Base-by-base conservation (phyloP, 306 rosid species). In the Corylus americana region DNA sequence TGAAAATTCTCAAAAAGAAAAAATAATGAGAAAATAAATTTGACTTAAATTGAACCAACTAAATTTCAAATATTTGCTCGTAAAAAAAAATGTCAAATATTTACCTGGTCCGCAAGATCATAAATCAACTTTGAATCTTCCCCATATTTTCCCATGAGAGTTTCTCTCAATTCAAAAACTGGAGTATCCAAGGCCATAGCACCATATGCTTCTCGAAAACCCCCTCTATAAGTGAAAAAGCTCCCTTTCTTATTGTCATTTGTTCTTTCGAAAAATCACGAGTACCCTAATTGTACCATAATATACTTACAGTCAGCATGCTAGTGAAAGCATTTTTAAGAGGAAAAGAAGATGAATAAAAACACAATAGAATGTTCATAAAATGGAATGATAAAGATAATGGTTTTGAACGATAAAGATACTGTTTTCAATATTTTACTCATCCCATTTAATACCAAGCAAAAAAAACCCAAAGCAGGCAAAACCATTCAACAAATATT, bases 31-130 rank as follows among this genome's bases (percentile, higher is more conserved):
- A 54, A 58, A 20, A 49, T 59, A 73, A 68, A 55, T 58, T 35
- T 55, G 74, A 58, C 72, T 77, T 61, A 61, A 70, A 51, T 67
- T 16, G 54, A 81, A 80, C 49, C 37, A 35, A 51, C 51, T 74
- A 64, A 51, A 74, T 61, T 69, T 49, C 63, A 83, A n/a, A 71
- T 55, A 84, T 70, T 42, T 42, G 45, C 45, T 42, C 45, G 7
- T 42, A 42, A 42, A 42, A 42, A 42, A 6, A 42, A 5, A 42
- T 42, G 8, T 42, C 45, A 42, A 42, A 42, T 42, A 42, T 42
- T 78, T 87, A 95, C 99, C 99, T 95, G 99, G 79, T 95, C 99
- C 42, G 99, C 98, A 59, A 95, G 98, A 89, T 94, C 98, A 84
- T 90, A 92, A 83, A 94, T 86, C 83, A 95, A 84, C 86, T 95